Conservation (phyloP, 768 basidiomycete species). For the Lanmaoa rubissima region DNA sequence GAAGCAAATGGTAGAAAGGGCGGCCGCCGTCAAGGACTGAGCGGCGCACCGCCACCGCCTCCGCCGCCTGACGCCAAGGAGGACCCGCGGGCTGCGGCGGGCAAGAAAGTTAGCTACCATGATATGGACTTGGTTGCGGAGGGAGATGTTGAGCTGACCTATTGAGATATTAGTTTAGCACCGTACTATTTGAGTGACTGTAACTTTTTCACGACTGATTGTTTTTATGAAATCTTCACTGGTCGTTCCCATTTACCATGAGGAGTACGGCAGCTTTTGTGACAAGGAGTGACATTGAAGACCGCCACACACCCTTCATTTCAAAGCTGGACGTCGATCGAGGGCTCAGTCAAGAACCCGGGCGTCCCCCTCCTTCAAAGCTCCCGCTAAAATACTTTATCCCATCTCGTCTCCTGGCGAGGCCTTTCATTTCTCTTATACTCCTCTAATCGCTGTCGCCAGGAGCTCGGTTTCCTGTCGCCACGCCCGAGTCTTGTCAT, state of each 20-base stretch:
- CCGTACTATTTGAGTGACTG: conserved; percentile 25
- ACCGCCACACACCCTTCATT: conserved; percentile 21
- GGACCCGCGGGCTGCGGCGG: conserved; percentile 87
- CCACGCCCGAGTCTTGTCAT: conserved; percentile 15
- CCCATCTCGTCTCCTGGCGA: conserved; percentile 29
- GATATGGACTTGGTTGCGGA: conserved; percentile 94
- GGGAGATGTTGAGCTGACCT: conserved; percentile 61
- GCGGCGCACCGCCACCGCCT: conserved; percentile 62
- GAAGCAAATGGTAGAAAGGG: conserved; percentile 34
- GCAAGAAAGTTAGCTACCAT: conserved; percentile 88
- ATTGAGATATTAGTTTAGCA: conserved; percentile 32
- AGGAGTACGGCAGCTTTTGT: conserved; percentile 24
- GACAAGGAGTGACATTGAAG: conserved; percentile 28
- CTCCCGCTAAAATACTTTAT: conserved; percentile 11
- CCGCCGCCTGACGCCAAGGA: conserved; percentile 88
- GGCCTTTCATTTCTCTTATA: conserved; percentile 13
- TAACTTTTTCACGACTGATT: conserved; percentile 8
- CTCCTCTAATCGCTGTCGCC: conserved; percentile 9
- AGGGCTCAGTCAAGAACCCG: conserved; percentile 21
- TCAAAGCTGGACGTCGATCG: conserved; percentile 25
- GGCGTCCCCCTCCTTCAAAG: conserved; percentile 11
- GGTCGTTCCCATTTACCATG: conserved; percentile 24
- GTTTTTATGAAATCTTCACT: conserved; percentile 31
- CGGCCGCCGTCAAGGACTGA: conserved; percentile 38
- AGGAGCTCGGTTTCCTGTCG: conserved; percentile 17